phyloP scores from a whole-genome alignment of 768 basidiomycete genomes.

The Boletus rubropictus region DNA sequence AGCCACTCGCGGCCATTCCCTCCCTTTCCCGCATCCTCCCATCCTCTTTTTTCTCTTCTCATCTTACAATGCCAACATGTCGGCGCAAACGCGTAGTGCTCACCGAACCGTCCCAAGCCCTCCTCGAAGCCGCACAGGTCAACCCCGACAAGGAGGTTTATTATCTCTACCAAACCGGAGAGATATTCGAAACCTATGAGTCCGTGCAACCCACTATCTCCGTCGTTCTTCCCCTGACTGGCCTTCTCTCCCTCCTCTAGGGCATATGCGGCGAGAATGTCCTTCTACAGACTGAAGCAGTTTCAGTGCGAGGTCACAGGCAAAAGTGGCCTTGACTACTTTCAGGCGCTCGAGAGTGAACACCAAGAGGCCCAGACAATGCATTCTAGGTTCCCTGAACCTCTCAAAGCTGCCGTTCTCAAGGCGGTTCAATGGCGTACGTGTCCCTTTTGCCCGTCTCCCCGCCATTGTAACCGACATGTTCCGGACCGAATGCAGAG shows the following conservation, averaged over 20 bases:
- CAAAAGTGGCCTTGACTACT: conserved; percentile 90
- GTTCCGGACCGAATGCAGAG: conserved; percentile 47
- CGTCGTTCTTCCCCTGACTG: conserved; percentile 24
- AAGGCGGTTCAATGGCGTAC: conserved; percentile 94
- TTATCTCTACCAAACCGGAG: conserved; percentile 90
- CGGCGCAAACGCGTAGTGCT: conserved; percentile 87
- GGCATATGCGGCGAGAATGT: conserved; percentile 86
- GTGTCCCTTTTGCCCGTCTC: conserved; percentile 36
- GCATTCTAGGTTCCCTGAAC: conserved; percentile 88
- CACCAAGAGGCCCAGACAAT: conserved; percentile 82
- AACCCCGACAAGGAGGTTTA: conserved; percentile 75
- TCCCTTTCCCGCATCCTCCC: conserved; percentile 54
- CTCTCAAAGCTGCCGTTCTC: conserved; percentile 87
- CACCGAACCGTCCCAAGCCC: conserved; percentile 69
- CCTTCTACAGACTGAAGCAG: conserved; percentile 89
- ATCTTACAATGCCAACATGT: conserved; percentile 73
- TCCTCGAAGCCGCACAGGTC: conserved; percentile 58
- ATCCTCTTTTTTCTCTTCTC: conserved; percentile 39
- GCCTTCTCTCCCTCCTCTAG: conserved; percentile 25
- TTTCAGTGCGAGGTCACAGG: conserved; percentile 98
- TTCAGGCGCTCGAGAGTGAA: conserved; percentile 90
- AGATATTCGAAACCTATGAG: conserved; percentile 97
- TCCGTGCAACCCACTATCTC: conserved; percentile 38
- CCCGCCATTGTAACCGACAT: conserved; percentile 12
- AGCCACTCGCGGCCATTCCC: conserved; percentile 53